A percentile compares a stretch with the other conserved stretches of the same genome.
Evolutionary conservation across 1,139 yeast genomes (phyloP).

Genomic region (Yarrowia galli): DNA sequence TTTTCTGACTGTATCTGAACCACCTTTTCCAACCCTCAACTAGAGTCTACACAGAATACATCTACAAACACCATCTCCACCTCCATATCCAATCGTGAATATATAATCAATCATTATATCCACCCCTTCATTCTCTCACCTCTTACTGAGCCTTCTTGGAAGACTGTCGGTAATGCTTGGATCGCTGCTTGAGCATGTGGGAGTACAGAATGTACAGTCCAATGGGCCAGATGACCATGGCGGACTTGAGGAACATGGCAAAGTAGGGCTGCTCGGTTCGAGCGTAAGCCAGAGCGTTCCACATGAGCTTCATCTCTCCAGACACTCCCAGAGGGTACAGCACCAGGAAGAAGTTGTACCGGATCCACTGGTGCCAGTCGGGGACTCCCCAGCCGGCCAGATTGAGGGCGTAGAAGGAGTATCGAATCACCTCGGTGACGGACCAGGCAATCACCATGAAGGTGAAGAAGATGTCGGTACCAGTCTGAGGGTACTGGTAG

Average conservation of each 20-base stretch:
- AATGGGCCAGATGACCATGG: constrained; percentile 76
- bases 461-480: constrained; percentile 60
- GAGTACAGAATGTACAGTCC: constrained; percentile 85
- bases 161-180: constrained; percentile 32
- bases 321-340: constrained; percentile 92
- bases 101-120: background rate
- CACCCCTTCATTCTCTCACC: background rate
- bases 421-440: constrained; percentile 85
- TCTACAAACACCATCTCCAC: no score
- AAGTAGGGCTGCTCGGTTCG: constrained; percentile 60
- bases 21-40: no score
- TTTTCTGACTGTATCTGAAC: no score
- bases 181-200: constrained; percentile 88
- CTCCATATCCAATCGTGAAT: no score
- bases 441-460: constrained; percentile 88
- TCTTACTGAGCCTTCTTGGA: constrained; percentile 19
- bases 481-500: constrained; percentile 63
- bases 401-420: constrained; percentile 78
- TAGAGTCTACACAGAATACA: no score
- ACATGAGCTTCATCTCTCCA: constrained; percentile 76
- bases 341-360: constrained; percentile 83
- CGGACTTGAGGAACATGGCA: constrained; percentile 61
- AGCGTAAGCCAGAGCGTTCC: constrained; percentile 72
- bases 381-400: constrained; percentile 69
- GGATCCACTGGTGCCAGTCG: constrained; percentile 66